Evolutionary conservation across 805 yeast species (phyloP).

Genomic region (Saccharomycopsis selenospora): DNA sequence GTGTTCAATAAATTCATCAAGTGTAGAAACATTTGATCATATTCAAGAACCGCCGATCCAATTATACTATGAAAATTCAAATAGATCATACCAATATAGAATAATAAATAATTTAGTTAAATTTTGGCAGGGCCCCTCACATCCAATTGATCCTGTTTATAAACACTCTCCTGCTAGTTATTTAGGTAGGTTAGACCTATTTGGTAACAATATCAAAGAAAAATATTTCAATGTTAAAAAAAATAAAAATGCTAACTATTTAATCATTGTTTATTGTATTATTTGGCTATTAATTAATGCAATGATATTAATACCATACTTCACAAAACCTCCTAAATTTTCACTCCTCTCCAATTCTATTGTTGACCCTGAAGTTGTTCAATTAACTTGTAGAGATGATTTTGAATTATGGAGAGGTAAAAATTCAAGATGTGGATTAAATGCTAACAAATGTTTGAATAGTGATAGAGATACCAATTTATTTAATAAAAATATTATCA

Average conservation of each 20-base stretch:
- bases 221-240: too few relatives aligned
- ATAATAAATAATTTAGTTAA: not conserved
- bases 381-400: constrained; percentile 38
- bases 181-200: not conserved
- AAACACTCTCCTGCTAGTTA: too few relatives aligned
- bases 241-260: too few relatives aligned
- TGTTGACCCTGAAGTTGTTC: constrained; percentile 26
- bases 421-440: constrained; percentile 66
- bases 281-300: not conserved
- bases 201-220: not conserved
- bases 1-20: not conserved
- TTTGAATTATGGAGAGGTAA: constrained; percentile 64
- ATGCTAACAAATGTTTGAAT: constrained; percentile 54
- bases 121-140: not conserved
- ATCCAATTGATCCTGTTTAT: not conserved
- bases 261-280: not conserved
- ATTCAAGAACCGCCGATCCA: not conserved
- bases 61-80: not conserved
- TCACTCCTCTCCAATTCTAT: not conserved
- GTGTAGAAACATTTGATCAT: not conserved
- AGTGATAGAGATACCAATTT: constrained; percentile 24
- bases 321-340: constrained; percentile 2
- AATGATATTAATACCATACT: not conserved
- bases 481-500: constrained; percentile 31
- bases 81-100: not conserved